Base-by-base conservation (phyloP, 345 rosid genomes). In the Citrus maxima region DNA sequence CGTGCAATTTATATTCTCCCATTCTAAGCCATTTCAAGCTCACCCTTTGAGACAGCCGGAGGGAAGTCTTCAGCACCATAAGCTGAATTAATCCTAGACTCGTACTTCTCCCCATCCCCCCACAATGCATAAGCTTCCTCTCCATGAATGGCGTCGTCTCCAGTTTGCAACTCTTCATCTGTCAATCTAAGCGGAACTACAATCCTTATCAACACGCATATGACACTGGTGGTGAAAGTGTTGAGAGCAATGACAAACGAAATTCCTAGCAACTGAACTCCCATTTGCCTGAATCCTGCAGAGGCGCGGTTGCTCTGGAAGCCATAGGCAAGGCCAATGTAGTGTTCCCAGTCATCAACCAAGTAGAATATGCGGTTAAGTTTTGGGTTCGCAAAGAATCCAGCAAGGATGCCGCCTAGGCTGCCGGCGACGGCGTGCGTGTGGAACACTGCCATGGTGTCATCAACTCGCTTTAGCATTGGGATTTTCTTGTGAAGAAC, bases 371-470 rank as follows among this genome's bases (percentile, higher is more conserved):
- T n/a, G 9, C 93, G 88, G 75, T 73, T 84, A 37, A 89, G 91
- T 83, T 83, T 91, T 3, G 92, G 95, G 76, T 86, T 85, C 1
- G 92, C 91, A 21, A 91, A 89, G 85, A 91, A 77, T 63, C 95
- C 93, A 0, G 90, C 79, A 27, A 91, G 86, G 78, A 91, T 79
- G 63, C 93, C 95, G n/a, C 93, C 92, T 4, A 89, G 82, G 82
- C 84, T 86, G 55, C 93, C 91, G 6, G 93, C 92, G 3, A 91
- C 88, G 0, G 93, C 95, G 40, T 89, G 90, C 34, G 92, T 91
- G 85, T 89, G 95, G 88, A 91, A 91, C 10, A 89, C 88, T 1
- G 93, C 92, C 92, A 88, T 88, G 38, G 95, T 89, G 82, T 89
- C 92, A 38, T 89, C 90, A 14, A 91, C 85, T 77, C 87, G 90